Evolutionary conservation across 2,329 filamentous ascomycete genomes (phyloP).

Genomic region (Capronia americana): DNA sequence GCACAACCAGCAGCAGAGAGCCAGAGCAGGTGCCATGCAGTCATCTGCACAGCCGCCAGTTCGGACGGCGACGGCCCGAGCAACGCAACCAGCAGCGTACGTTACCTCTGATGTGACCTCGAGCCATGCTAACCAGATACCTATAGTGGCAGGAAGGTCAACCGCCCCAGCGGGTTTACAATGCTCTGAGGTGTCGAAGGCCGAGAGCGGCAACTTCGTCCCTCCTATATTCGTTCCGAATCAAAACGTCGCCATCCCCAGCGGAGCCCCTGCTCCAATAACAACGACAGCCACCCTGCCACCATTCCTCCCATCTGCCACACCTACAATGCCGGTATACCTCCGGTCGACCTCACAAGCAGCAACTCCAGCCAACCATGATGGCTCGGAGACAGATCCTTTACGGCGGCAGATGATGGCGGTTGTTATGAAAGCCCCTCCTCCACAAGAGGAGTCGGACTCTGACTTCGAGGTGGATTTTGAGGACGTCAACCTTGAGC

Average conservation of each 20-base stretch:
- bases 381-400: background rate
- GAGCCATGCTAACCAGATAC: background rate
- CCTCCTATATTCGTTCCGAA: background rate
- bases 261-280: background rate
- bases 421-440: background rate
- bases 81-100: background rate
- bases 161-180: background rate
- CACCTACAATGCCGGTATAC: background rate
- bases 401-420: background rate
- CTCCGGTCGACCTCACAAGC: background rate
- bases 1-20: slow-evolving; percentile 1
- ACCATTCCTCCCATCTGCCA: background rate
- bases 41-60: background rate
- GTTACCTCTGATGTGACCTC: background rate
- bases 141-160: background rate
- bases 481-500: background rate
- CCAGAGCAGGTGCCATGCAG: background rate
- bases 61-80: background rate
- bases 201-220: background rate
- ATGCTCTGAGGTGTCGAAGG: background rate
- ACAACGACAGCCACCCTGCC: background rate
- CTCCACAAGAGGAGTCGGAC: background rate
- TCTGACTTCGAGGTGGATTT: background rate
- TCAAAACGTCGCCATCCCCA: background rate
- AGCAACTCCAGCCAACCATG: background rate